Evolutionary conservation across 106 monocot genomes (phyloP), one percentile per base, ranked within the genome.

Genomic region (Ottelia alismoides): DNA sequence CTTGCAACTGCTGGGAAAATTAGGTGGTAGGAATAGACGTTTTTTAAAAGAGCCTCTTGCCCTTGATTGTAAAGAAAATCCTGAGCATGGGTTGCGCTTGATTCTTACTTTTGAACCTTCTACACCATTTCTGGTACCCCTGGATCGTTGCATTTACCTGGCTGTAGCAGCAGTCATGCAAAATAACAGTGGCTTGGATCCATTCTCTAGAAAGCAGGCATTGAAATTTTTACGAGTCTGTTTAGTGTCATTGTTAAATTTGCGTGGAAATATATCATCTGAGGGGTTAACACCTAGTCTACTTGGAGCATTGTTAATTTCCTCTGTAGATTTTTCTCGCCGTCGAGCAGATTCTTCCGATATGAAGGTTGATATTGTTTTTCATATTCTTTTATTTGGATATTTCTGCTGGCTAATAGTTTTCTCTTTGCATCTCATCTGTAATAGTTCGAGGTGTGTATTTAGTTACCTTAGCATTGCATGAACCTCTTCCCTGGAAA

Each of bases 21-120:
- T 98, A 57, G 98, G 98, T 26, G 98, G 98, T 55, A 72, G 98
- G n/a, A 98, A 98, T 51, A 78, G 98, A 53, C 76, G 98, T 23
- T 98, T 98, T 70, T 72, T 98, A 18, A 90, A 82, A 51, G 98
- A 98, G 25, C 98, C 98, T 1, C 85, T 98, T 53, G 35, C 69
- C 56, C 77, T 98, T 40, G 98, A 98, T 31, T 98, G 85, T 72
- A 98, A 98, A 61, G 98, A 98, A 61, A 98, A 90, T 47, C 98
- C 90, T 52, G 98, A 98, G 57, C 90, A 98, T 53, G 98, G 98
- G 20, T 79, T 98, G 59, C 98, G 98, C 25, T 65, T 98, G 31
- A 90, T 98, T 73, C 79, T 98, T 24, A 98, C 98, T 31, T 98
- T 98, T 73, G 90, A 86, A 54, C 98, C 98, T 48, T 70, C 85